These are phyloP conservation scores for Botrytis hyacinthi DNA, from an alignment of 2,329 filamentous ascomycete species.

Conservation along the genomic window DNA sequence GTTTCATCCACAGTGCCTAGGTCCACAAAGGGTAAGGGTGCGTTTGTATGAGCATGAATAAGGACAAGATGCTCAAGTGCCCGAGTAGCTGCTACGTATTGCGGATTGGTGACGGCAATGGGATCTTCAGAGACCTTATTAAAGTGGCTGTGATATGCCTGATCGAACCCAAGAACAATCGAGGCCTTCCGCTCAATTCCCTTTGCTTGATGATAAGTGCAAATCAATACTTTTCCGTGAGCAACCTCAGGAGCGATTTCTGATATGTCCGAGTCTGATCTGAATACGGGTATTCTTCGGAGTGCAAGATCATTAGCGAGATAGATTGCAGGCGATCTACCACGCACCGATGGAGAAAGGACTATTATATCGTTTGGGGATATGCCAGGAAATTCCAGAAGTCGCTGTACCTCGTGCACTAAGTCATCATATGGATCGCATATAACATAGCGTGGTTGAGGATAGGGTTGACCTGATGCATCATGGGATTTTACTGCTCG, in stretches of 20 bases:
- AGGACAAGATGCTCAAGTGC: slow-evolving; percentile 17
- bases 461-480: slow-evolving; percentile 4
- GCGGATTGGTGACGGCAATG: slow-evolving; percentile 16
- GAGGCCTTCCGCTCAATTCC: slow-evolving; percentile 16
- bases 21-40: slow-evolving; percentile 3
- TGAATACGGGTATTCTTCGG: slow-evolving; percentile 7
- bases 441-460: slow-evolving; percentile 16
- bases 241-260: slow-evolving; percentile 13
- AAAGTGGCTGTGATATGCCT: not conserved
- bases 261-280: slow-evolving; percentile 16
- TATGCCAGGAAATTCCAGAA: slow-evolving; percentile 5
- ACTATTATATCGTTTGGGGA: slow-evolving; percentile 9
- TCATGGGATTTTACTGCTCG: slow-evolving; percentile 10
- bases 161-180: slow-evolving; percentile 11
- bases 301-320: slow-evolving; percentile 18
- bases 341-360: slow-evolving; percentile 15
- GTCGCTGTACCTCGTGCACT: slow-evolving; percentile 3
- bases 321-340: not conserved
- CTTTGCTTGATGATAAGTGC: slow-evolving; percentile 17
- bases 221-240: slow-evolving; percentile 10
- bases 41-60: not conserved
- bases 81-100: slow-evolving; percentile 17
- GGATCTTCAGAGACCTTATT: not conserved
- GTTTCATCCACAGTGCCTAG: not conserved
- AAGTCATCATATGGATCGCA: slow-evolving; percentile 9